Conservation (phyloP, 2,329 filamentous ascomycete genomes). For the Stachybotrys chlorohalonatus region DNA sequence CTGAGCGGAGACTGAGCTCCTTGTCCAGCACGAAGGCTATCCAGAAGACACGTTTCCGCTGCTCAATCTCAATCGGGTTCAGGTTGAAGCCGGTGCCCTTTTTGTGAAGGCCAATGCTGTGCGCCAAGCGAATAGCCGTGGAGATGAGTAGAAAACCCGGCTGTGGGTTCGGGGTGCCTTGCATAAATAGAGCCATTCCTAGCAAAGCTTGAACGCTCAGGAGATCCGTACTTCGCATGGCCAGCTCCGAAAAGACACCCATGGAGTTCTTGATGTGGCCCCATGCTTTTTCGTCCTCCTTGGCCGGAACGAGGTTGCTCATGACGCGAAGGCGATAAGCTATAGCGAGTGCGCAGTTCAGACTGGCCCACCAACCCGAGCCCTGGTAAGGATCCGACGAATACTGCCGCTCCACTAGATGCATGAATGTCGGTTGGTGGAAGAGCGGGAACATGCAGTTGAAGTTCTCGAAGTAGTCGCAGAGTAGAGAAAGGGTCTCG, state of each 20-base stretch:
- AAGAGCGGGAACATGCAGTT: slow-evolving; percentile 98
- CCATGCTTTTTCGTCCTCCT: slow-evolving; percentile 94
- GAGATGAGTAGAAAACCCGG: slow-evolving; percentile 87
- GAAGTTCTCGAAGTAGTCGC: slow-evolving; percentile 97
- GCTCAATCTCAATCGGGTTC: slow-evolving; percentile 89
- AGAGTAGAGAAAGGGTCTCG: slow-evolving; percentile 80
- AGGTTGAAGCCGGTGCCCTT: slow-evolving; percentile 86
- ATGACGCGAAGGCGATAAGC: slow-evolving; percentile 87
- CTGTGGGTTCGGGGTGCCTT: slow-evolving; percentile 94
- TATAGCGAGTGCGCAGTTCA: slow-evolving; percentile 91
- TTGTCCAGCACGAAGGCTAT: slow-evolving; percentile 59
- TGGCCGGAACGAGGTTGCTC: slow-evolving; percentile 83
- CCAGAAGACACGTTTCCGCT: slow-evolving; percentile 61
- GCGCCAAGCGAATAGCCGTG: slow-evolving; percentile 79
- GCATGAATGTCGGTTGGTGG: slow-evolving; percentile 97
- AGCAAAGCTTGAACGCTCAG: slow-evolving; percentile 89
- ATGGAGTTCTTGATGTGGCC: slow-evolving; percentile 94
- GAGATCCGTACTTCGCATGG: slow-evolving; percentile 92
- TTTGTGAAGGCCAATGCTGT: slow-evolving; percentile 94
- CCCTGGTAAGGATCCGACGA: slow-evolving; percentile 87
- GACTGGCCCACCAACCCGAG: slow-evolving; percentile 95
- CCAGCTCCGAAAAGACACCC: slow-evolving; percentile 84
- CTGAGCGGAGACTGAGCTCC: slow-evolving; percentile 50
- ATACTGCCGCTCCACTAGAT: slow-evolving; percentile 89
- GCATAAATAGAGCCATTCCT: slow-evolving; percentile 89